Conservation (phyloP, 2,329 filamentous ascomycete genomes). For the Monosporascus sp. region DNA sequence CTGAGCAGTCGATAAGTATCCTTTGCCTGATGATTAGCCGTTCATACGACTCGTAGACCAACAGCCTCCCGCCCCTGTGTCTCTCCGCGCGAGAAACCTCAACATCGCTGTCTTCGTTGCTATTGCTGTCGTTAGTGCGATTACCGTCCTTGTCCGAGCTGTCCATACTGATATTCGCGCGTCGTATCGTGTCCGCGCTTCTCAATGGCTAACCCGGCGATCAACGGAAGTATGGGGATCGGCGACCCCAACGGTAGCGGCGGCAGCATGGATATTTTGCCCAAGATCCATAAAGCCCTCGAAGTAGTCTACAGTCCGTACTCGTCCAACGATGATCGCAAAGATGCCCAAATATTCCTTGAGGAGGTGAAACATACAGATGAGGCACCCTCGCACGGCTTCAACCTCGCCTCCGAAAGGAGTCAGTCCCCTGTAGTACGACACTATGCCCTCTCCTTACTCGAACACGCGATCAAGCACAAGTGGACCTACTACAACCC, state of each 20-base stretch:
- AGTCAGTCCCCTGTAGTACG: constrained; percentile 75
- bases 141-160: neutral
- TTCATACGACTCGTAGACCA: neutral
- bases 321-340: constrained; percentile 74
- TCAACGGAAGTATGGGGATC: constrained; percentile 23
- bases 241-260: constrained; percentile 32
- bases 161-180: neutral
- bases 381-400: constrained; percentile 81
- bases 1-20: no score
- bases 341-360: constrained; percentile 78
- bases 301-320: constrained; percentile 79
- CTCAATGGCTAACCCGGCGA: constrained; percentile 20
- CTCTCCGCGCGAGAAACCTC: neutral
- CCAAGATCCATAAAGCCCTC: constrained; percentile 76
- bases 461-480: constrained; percentile 86
- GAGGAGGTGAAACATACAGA: constrained; percentile 76
- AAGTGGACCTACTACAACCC: constrained; percentile 69
- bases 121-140: neutral
- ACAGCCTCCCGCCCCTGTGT: neutral
- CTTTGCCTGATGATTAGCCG: neutral
- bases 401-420: constrained; percentile 70
- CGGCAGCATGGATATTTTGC: constrained; percentile 43
- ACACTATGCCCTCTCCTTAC: constrained; percentile 87
- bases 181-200: no score
- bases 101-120: neutral